These are phyloP conservation scores for Albophoma yamanashiensis DNA, from an alignment of 2,329 filamentous ascomycete species.

Conservation along the genomic window DNA sequence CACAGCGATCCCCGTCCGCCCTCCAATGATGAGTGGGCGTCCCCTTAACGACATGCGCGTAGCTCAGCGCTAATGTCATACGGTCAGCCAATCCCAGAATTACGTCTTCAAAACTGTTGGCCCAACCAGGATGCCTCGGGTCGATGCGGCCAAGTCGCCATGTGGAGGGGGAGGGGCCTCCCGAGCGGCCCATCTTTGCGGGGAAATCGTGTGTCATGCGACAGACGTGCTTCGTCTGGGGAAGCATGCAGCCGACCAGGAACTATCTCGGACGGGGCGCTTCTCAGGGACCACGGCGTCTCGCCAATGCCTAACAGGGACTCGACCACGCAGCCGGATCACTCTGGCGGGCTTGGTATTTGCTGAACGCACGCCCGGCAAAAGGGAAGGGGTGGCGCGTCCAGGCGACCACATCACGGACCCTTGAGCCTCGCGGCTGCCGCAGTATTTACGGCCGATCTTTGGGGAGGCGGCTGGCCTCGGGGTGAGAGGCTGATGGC, in stretches of 20 bases:
- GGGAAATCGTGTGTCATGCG: conserved; percentile 4
- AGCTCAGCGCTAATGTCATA: neutral
- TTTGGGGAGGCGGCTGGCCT: neutral
- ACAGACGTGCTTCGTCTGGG: neutral
- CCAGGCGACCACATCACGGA: neutral
- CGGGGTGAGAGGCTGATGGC: neutral
- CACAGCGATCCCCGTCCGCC: neutral
- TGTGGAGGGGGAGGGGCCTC: neutral
- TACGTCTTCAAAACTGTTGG: conserved; percentile 2
- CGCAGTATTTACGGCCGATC: neutral
- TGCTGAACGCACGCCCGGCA: neutral
- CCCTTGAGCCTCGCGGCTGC: neutral
- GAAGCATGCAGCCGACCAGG: neutral
- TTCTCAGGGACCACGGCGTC: neutral
- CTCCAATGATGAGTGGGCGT: neutral
- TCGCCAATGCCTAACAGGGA: neutral
- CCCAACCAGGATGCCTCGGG: neutral
- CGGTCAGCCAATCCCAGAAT: neutral
- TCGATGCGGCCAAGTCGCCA: neutral
- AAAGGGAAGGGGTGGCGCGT: neutral
- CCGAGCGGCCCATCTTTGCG: conserved; percentile 3
- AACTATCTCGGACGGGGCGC: neutral
- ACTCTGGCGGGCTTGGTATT: neutral
- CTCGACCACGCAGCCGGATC: neutral
- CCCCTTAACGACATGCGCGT: neutral